Conservation (phyloP, 2,329 filamentous ascomycete species). For the Parastagonospora nodorum region DNA sequence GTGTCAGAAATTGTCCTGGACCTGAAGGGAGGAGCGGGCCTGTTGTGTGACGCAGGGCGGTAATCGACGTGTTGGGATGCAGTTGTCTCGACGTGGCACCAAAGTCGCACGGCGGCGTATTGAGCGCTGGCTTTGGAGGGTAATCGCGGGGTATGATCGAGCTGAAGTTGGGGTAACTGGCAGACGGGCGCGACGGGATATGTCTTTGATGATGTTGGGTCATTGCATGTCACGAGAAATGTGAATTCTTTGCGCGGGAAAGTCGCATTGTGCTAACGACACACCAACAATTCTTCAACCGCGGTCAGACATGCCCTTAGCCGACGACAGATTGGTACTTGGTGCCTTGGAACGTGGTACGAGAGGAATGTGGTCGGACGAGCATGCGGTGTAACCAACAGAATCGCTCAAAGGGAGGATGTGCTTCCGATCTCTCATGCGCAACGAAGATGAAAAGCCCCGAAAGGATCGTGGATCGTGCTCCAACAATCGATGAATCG, state of each 20-base stretch:
- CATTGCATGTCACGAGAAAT: neutral
- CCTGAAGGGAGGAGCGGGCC: slow-evolving; percentile 21
- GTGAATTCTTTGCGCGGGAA: neutral
- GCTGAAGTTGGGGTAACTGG: neutral
- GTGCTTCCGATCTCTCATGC: slow-evolving; percentile 7
- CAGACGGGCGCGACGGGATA: neutral
- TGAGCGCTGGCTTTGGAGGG: slow-evolving; percentile 9
- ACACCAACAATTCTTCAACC: neutral
- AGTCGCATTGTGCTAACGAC: neutral
- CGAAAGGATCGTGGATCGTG: neutral
- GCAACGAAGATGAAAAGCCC: neutral
- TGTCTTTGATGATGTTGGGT: neutral
- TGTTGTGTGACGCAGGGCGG: slow-evolving; percentile 25
- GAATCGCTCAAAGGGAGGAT: slow-evolving; percentile 5
- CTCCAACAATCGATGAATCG: slow-evolving; percentile 1
- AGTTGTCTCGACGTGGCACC: slow-evolving; percentile 19
- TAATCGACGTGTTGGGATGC: slow-evolving; percentile 21
- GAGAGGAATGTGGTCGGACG: slow-evolving; percentile 11
- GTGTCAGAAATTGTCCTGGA: slow-evolving; percentile 16
- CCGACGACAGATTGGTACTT: slow-evolving; percentile 9
- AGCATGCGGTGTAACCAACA: slow-evolving; percentile 11
- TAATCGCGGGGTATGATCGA: neutral
- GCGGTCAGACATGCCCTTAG: slow-evolving; percentile 2
- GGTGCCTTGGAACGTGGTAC: slow-evolving; percentile 7
- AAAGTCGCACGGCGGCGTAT: slow-evolving; percentile 24